Conservation (phyloP, 495 filamentous ascomycete species). For the Parachaetomium inaequale region DNA sequence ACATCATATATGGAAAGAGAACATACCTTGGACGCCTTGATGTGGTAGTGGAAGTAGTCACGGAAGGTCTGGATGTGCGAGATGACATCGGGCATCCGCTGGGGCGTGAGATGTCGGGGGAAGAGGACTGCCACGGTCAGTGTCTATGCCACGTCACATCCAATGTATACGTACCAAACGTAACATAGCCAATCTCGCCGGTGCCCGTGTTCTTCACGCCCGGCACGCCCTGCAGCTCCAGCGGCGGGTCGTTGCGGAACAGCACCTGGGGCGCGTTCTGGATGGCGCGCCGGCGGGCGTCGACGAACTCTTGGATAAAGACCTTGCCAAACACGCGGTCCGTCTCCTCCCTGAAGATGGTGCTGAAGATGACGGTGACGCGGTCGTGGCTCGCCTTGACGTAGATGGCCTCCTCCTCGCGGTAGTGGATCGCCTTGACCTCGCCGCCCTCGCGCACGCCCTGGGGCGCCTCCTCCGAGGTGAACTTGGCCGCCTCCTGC, state of each 20-base stretch:
- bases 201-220: slow-evolving; percentile 69
- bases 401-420: slow-evolving; percentile 99
- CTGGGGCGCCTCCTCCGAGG: slow-evolving; percentile 84
- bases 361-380: slow-evolving; percentile 98
- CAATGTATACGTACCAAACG: slow-evolving; percentile 68
- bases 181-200: slow-evolving; percentile 92
- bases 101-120: slow-evolving; percentile 85
- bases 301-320: slow-evolving; percentile 92
- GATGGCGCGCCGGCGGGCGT: slow-evolving; percentile 87
- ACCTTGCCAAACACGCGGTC: slow-evolving; percentile 96
- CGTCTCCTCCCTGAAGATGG: slow-evolving; percentile 95
- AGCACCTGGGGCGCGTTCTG: slow-evolving; percentile 99
- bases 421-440: slow-evolving; percentile 94
- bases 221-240: slow-evolving; percentile 82
- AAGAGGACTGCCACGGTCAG: slow-evolving; percentile 71
- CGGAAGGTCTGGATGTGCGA: slow-evolving; percentile 99
- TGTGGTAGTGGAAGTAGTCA: slow-evolving; percentile 99
- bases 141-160: background rate
- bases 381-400: slow-evolving; percentile 96
- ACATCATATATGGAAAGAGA: background rate
- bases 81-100: slow-evolving; percentile 89
- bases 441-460: slow-evolving; percentile 83
- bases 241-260: slow-evolving; percentile 88
- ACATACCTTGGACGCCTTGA: slow-evolving; percentile 78
- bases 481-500: slow-evolving; percentile 85